These are phyloP conservation scores for Phaseolus lunatus DNA, from an alignment of 306 rosid genomes.

Conservation along the genomic window DNA sequence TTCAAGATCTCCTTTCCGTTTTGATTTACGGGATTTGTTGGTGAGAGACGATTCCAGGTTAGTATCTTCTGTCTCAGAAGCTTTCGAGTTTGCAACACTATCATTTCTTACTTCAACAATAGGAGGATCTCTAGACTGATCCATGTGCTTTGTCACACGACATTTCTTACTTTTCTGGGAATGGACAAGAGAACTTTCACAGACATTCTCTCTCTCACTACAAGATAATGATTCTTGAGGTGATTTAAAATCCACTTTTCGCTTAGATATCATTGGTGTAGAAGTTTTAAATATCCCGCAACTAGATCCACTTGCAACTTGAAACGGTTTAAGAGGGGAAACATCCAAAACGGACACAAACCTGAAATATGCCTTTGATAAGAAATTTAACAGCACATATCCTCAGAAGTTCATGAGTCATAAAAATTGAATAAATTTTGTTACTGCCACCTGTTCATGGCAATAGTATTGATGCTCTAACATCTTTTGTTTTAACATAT, in stretches of 20 bases:
- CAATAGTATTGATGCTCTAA: not conserved
- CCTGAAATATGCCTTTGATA: conserved; percentile 59
- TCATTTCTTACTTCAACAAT: conserved; percentile 45
- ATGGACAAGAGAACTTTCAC: conserved; percentile 57
- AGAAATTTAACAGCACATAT: conserved; percentile 37
- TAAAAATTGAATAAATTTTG: not conserved
- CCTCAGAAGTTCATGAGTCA: conserved; percentile 1
- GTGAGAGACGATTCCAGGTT: conserved; percentile 42
- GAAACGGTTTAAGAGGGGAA: conserved; percentile 87
- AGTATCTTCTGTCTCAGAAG: conserved; percentile 51
- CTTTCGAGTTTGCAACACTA: conserved; percentile 43
- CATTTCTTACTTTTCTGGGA: conserved; percentile 51
- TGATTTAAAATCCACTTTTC: conserved; percentile 50
- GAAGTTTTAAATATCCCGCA: conserved; percentile 65
- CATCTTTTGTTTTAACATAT: conserved; percentile 9
- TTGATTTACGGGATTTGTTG: conserved; percentile 54
- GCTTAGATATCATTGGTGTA: conserved; percentile 84
- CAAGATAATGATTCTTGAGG: conserved; percentile 49
- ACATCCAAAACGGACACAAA: conserved; percentile 90
- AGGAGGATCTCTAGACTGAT: conserved; percentile 45
- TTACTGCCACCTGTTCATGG: conserved; percentile 2
- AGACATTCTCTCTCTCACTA: conserved; percentile 49
- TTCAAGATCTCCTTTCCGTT: conserved; percentile 93
- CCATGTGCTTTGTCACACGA: conserved; percentile 40
- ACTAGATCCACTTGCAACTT: conserved; percentile 59